Conservation (phyloP, 345 rosid species). For the Balakata baccata region DNA sequence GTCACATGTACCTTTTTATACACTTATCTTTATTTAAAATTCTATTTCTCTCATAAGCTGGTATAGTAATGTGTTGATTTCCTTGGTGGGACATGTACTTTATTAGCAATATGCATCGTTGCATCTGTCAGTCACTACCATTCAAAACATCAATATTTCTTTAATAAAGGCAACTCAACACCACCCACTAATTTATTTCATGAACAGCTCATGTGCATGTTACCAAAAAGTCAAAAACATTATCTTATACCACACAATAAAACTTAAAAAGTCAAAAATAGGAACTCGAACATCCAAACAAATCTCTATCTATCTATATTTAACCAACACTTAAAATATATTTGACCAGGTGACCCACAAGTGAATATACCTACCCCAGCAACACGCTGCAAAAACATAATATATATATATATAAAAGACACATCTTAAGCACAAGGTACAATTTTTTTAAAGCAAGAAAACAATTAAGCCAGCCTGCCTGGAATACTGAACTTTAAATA, state of each 20-base stretch:
- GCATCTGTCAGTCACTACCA: conserved; percentile 19
- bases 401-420: no score
- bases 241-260: not conserved
- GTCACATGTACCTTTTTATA: conserved; percentile 23
- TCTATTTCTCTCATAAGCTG: not conserved
- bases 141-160: not conserved
- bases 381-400: not conserved
- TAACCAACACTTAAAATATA: not conserved
- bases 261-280: not conserved
- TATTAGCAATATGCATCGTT: conserved; percentile 4
- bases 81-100: conserved; percentile 9
- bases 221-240: conserved; percentile 10
- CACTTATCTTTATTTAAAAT: not conserved
- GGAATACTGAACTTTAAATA: no score
- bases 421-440: no score
- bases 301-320: no score
- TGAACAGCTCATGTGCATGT: conserved; percentile 22
- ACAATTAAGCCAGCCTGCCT: no score
- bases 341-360: not conserved
- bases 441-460: no score
- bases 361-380: not conserved
- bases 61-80: not conserved
- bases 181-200: conserved; percentile 14
- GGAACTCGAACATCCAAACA: not conserved
- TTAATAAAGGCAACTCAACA: conserved; percentile 14